Conservation (phyloP, 441 rosid genomes). For the Bocquillonia castaneifolia region DNA sequence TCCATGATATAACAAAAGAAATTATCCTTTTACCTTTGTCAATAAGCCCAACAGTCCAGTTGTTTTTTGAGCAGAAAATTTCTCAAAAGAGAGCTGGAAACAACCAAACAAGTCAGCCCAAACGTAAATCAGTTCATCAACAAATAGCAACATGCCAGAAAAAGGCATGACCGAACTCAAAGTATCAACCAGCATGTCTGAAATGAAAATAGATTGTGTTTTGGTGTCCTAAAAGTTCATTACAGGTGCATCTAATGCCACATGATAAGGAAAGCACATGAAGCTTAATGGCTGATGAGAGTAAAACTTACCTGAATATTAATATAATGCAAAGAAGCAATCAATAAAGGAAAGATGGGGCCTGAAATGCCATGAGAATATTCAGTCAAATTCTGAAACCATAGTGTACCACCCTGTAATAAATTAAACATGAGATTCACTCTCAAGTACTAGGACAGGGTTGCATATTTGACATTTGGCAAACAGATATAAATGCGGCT, state of each 20-base stretch:
- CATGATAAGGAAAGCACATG: background rate
- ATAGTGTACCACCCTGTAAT: conserved; percentile 85
- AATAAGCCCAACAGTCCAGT: conserved; percentile 44
- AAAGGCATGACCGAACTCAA: background rate
- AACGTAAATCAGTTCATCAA: background rate
- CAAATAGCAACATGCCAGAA: background rate
- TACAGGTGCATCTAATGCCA: background rate
- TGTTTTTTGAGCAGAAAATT: conserved; percentile 38
- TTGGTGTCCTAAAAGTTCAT: background rate
- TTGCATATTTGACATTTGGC: background rate
- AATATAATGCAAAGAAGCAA: conserved; percentile 65
- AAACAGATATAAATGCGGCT: background rate
- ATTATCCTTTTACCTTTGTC: conserved; percentile 53
- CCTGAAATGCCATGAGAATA: conserved; percentile 54
- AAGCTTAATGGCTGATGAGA: background rate
- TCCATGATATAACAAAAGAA: background rate
- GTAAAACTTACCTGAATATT: conserved; percentile 62
- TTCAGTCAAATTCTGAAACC: conserved; percentile 88
- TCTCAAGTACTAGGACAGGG: background rate
- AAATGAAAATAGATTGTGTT: background rate
- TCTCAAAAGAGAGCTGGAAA: conserved; percentile 56
- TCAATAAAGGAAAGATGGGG: conserved; percentile 63
- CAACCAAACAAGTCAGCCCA: background rate
- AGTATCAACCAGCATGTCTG: background rate
- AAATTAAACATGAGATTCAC: conserved; percentile 19